Conservation (phyloP, 768 basidiomycete genomes). For the Mycena polygramma region DNA sequence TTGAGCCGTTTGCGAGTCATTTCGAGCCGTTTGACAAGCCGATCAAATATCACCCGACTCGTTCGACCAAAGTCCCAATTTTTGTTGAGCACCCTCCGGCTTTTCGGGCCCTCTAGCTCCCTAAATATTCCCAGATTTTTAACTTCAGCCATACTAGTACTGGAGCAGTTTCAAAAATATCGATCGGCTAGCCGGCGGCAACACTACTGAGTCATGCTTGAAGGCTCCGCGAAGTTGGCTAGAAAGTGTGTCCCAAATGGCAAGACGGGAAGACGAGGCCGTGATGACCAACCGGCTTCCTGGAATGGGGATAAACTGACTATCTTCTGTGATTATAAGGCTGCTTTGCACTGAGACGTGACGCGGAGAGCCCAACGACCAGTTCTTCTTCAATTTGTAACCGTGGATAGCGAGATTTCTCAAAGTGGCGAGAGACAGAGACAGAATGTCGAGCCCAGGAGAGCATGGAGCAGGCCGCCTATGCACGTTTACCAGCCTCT, state of each 20-base stretch:
- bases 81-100: no score
- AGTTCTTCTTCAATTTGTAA: not conserved
- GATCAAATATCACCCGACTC: no score
- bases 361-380: not conserved
- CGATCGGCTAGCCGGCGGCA: no score
- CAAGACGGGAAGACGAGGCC: not conserved
- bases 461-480: slow-evolving; percentile 1
- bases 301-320: not conserved
- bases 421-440: not conserved
- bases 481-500: not conserved
- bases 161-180: no score
- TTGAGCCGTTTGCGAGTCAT: no score
- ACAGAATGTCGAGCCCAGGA: not conserved
- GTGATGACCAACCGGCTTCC: slow-evolving; percentile 2
- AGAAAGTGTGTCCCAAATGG: not conserved
- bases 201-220: no score
- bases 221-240: not conserved
- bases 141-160: no score
- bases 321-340: not conserved
- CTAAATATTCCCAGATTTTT: no score
- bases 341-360: not conserved
- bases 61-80: no score
- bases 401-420: not conserved
- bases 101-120: no score
- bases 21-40: no score